phyloP scores from a whole-genome alignment of 129 eudicot species.

The Kitagawia praeruptora region DNA sequence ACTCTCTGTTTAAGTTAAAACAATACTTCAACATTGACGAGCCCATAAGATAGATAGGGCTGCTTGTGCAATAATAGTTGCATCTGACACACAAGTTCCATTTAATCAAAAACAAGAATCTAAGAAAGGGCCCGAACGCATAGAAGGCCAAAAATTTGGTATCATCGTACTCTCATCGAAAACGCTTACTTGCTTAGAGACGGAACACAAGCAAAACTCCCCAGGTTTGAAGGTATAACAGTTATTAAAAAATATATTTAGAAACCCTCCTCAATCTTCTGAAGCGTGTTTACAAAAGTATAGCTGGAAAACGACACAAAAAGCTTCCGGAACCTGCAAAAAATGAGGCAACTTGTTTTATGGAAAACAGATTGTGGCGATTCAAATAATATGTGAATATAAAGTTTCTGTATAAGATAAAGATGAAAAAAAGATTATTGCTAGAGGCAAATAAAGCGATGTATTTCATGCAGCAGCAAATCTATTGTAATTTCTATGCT shows the following conservation, averaged over 20 bases:
- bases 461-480: not conserved
- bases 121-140: too few relatives aligned
- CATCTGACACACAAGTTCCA: too few relatives aligned
- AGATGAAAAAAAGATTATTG: not conserved
- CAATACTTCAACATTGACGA: too few relatives aligned
- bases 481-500: not conserved
- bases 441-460: not conserved
- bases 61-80: too few relatives aligned
- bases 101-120: too few relatives aligned
- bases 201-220: not conserved
- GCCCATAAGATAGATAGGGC: too few relatives aligned
- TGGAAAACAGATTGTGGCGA: not conserved
- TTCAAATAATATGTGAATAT: not conserved
- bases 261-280: constrained; percentile 27
- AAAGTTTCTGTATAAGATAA: not conserved
- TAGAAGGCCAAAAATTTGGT: not conserved
- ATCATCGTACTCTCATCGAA: not conserved
- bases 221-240: not conserved
- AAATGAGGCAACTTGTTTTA: not conserved
- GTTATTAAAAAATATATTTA: not conserved
- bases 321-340: constrained; percentile 53
- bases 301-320: constrained; percentile 34
- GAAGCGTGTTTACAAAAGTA: constrained; percentile 51
- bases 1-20: too few relatives aligned
- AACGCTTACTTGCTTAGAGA: not conserved